Conservation (phyloP, 306 rosid species). For the Trichosanthes truncata region DNA sequence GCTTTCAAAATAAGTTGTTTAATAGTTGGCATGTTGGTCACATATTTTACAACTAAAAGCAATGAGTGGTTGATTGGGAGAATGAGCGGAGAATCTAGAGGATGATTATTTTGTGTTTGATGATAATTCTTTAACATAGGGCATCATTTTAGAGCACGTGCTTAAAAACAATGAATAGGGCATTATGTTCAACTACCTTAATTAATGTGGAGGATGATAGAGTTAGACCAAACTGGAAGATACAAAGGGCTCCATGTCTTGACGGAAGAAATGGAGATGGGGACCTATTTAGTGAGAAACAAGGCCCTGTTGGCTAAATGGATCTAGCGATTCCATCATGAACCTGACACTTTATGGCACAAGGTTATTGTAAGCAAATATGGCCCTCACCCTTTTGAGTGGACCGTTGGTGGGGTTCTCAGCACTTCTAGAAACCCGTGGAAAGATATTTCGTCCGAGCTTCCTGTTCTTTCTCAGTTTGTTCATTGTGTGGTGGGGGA, state of each 20-base stretch:
- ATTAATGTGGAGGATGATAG: background rate
- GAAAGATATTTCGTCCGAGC: too few relatives aligned
- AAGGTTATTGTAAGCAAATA: too few relatives aligned
- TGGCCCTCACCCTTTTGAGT: too few relatives aligned
- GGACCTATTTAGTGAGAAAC: background rate
- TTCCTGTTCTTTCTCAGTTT: too few relatives aligned
- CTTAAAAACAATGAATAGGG: background rate
- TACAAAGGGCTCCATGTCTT: background rate
- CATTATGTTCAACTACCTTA: background rate
- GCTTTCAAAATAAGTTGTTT: too few relatives aligned
- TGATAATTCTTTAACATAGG: background rate
- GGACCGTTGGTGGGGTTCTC: too few relatives aligned
- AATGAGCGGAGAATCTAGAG: background rate
- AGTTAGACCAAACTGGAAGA: background rate
- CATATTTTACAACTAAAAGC: background rate
- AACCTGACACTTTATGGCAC: too few relatives aligned
- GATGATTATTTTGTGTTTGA: background rate
- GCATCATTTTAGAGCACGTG: background rate
- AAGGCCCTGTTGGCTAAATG: too few relatives aligned
- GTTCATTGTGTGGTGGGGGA: too few relatives aligned
- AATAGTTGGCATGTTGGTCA: background rate
- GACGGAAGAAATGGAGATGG: background rate
- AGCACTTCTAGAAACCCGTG: too few relatives aligned
- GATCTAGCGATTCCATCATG: too few relatives aligned
- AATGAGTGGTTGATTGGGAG: background rate